These are phyloP conservation scores for Lophiotrema nucula DNA, from an alignment of 495 filamentous ascomycete species.

Conservation along the genomic window DNA sequence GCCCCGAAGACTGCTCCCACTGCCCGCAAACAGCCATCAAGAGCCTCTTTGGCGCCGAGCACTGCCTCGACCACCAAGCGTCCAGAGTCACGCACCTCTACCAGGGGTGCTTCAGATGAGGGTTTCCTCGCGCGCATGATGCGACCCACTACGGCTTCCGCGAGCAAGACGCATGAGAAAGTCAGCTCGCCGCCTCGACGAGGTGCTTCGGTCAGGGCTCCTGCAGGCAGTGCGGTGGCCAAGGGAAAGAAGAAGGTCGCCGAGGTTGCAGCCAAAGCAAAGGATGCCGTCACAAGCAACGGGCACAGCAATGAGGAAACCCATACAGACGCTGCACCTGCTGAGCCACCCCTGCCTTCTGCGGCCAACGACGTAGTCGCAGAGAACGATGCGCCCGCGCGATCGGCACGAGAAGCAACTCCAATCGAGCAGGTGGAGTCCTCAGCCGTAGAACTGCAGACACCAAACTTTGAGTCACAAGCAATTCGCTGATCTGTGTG, in stretches of 20 bases:
- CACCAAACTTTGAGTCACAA: constrained; percentile 20
- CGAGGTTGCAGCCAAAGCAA: constrained; percentile 23
- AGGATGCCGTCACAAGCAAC: constrained; percentile 23
- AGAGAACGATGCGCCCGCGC: neutral
- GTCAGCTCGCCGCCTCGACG: constrained; percentile 33
- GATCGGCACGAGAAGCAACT: too few species aligned
- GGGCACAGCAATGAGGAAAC: constrained; percentile 2
- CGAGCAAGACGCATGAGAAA: constrained; percentile 75
- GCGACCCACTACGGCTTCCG: constrained; percentile 78
- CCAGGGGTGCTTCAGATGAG: constrained; percentile 50
- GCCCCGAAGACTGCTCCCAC: constrained; percentile 30
- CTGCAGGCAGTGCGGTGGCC: constrained; percentile 5
- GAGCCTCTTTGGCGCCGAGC: constrained; percentile 19
- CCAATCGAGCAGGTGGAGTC: constrained; percentile 15
- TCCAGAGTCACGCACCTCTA: constrained; percentile 46
- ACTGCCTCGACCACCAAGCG: constrained; percentile 26
- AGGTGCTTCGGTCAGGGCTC: constrained; percentile 16
- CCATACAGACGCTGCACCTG: neutral
- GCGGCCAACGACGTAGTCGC: neutral
- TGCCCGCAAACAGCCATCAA: constrained; percentile 29
- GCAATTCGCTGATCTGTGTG: constrained; percentile 17
- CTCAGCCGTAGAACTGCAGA: constrained; percentile 16
- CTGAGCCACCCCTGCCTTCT: constrained; percentile 1
- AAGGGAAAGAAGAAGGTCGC: constrained; percentile 30
- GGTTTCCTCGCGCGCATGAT: constrained; percentile 89